Evolutionary conservation across 345 rosid species (phyloP).

Genomic region (Rhodomyrtus tomentosa): DNA sequence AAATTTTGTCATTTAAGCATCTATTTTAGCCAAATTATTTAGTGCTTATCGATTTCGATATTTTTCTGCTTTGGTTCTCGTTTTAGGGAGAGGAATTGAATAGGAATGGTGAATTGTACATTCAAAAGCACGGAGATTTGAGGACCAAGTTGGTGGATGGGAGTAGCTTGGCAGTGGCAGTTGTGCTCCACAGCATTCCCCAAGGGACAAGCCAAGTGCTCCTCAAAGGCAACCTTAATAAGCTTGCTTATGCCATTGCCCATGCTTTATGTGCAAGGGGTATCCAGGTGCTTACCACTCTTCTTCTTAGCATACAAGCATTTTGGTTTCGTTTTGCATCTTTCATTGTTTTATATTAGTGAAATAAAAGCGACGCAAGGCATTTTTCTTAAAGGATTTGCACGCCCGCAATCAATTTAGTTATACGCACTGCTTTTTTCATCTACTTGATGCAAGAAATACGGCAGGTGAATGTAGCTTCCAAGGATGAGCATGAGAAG

Average conservation of each 20-base stretch:
- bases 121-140: constrained; percentile 24
- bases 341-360: no score
- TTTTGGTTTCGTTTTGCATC: no score
- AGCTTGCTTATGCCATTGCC: constrained; percentile 23
- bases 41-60: not conserved
- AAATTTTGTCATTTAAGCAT: not conserved
- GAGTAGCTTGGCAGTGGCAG: constrained; percentile 35
- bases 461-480: constrained; percentile 17
- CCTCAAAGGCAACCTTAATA: constrained; percentile 27
- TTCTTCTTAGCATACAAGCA: not conserved
- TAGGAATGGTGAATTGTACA: constrained; percentile 28
- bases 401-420: not conserved
- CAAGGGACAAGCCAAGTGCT: constrained; percentile 20
- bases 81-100: constrained; percentile 43
- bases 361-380: no score
- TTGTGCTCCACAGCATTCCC: constrained; percentile 32
- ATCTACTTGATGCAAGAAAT: not conserved
- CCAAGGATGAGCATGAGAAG: constrained; percentile 19
- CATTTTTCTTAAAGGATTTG: not conserved
- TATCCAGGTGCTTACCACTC: constrained; percentile 15
- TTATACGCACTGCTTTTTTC: no score
- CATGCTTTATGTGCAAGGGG: constrained; percentile 26
- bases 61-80: not conserved
- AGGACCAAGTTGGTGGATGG: constrained; percentile 51
- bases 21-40: not conserved